Base-by-base conservation (phyloP, 768 basidiomycete genomes). In the Termitomyces sp. region DNA sequence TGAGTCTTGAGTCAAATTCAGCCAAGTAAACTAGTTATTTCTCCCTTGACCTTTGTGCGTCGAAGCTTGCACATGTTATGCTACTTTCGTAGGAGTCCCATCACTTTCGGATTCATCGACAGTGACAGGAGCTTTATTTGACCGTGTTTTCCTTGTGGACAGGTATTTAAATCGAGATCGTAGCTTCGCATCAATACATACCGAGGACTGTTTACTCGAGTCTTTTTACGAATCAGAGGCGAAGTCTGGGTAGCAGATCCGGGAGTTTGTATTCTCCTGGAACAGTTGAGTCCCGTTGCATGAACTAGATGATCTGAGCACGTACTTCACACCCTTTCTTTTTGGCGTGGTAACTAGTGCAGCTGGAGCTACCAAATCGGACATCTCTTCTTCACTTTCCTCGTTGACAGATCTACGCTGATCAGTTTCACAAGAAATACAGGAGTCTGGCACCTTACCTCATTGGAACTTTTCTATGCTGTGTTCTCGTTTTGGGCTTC, bases 241-340 rank as follows among this genome's bases (percentile, higher is more conserved):
- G 71, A 70, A 9, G 65, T 65, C 11, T 59, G 56, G 13, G 48
- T 46, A 10, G 62, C 66, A 2, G 69, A 69, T 24, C 66, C 63
- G 26, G 69, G 66, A 5, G 65, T 62, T 56, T 67, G 62, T 20
- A 62, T 56, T 50, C 71, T 61, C 48, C 71, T 72, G 8, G n/a
- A 46, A 18, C 33, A 35, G 16, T 26, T 47, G 26, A 50, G 36
- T 45, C 13, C n/a, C 22, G 10, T n/a, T 40, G 10, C 35, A 33
- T 4, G 14, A 22, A 33, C n/a, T 22, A 32, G 10, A 50, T 18
- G 13, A 20, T 3, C 11, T 24, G 20, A 24, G 8, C 24, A 56
- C 67, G 57, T 41, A 74, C 71, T 72, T 74, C 8, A 66, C 60
- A 36, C 71, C 70, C 56, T 68, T 69, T 58, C 66, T 70, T 61